Base-by-base conservation (phyloP, 2,329 filamentous ascomycete species). In the Zymoseptoria tritici region DNA sequence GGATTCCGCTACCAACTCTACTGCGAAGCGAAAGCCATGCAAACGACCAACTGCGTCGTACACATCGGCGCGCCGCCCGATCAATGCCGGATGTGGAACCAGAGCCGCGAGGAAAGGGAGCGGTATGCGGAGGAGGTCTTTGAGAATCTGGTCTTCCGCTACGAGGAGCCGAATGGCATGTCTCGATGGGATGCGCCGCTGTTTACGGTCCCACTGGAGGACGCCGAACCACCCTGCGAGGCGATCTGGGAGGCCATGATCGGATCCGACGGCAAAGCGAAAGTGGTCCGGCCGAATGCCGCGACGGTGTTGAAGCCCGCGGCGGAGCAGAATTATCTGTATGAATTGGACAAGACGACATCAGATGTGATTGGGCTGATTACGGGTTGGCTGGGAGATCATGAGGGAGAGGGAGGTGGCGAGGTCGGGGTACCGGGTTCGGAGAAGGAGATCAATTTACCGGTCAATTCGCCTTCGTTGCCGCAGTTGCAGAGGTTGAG, bases 101-200 rank as follows among this genome's bases (percentile, higher is more conserved):
- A 84, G 67, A 77, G 72, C 66, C 61, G 71, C 42, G 72, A 72
- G 57, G 61, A 70, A 54, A 66, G 72, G 21, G 65, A 21, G 60
- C 49, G 52, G 52, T 86, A 86, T 66, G 77, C 78, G 0, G 70
- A 80, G 4, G 80, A 82, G 16, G 87, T 89, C 71, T 90, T 89
- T 80, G 88, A 91, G 64, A 91, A 91, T 67, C 80, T 92, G 9
- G 84, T 91, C 36, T 93, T 90, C 71, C 81, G 90, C 57, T 92
- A 92, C 71, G 90, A 95, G 74, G 90, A 95, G 75, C 90, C 90
- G 13, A 94, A 93, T 71, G 84, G 86, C 21, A 92, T 93, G 88
- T 87, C 83, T 2, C 79, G 89, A 51, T 95, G 90, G 90, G 90
- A 95, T 72, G 88, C 86, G 57, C 90, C 90, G 1, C 80, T 94